Evolutionary conservation across 164 flowering plant genomes (phyloP), one percentile per base, ranked within the genome.

Genomic region (Dillenia turbinata): DNA sequence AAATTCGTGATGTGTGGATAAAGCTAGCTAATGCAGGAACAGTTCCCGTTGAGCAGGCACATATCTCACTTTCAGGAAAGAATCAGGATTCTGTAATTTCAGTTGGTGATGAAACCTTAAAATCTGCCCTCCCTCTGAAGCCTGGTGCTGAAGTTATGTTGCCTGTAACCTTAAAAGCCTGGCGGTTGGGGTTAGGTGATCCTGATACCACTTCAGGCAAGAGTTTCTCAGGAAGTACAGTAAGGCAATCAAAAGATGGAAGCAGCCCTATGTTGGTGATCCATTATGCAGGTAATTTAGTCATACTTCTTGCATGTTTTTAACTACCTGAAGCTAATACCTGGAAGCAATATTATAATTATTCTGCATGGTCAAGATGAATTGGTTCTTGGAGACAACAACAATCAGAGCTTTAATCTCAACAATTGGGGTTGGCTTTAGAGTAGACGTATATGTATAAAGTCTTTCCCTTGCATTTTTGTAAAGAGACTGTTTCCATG

Each of bases 21-120:
- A 81, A 84, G 71, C 74, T 95, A 64, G 87, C 97, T 56, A 95
- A 95, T 87, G 99, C 95, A 10, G 98, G 98, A 48, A 84, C 99
- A 61, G 92, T 92, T 67, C 87, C 97, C 49, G 87, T 92, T 62
- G 97, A 92, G 69, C 94, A 89, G 72, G 97, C 94, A 33, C 97
- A 92, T 75, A 77, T 90, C 43, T 90, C 97, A 50, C 63, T 95
- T 2, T 95, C 92, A 0, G 99, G 99, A 51, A 95, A 88, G 69
- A 88, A 92, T 70, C 99, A 92, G 77, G 97, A 95, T 71, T 81
- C 94, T 68, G 81, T 95, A 47, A 70, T 88, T 67, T 87, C 94
- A 65, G 66, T 92, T 66, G 80, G 75, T 52, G 67, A 60, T 75
- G 92, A 89, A 65, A 72, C 78, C 16, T 79, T 95, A 56, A 77